Evolutionary conservation across 345 rosid genomes (phyloP).

Genomic region (Melastoma malabathricum): DNA sequence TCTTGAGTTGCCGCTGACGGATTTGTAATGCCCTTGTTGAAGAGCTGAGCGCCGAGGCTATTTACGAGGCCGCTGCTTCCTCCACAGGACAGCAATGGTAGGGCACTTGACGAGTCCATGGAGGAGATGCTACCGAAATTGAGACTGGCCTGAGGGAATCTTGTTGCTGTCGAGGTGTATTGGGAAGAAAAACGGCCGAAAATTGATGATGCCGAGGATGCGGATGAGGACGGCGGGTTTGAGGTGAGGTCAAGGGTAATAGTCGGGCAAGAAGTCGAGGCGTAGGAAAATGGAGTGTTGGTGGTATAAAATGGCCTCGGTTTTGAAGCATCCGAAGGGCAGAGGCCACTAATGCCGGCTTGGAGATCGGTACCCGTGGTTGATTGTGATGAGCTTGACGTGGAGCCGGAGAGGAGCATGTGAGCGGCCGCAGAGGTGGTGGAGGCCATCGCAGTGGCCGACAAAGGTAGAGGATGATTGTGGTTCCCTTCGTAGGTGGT

Average conservation of each 20-base stretch:
- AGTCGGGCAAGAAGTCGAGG: constrained; percentile 51
- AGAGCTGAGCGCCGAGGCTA: background rate
- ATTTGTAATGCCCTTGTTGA: constrained; percentile 3
- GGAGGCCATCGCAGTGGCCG: constrained; percentile 97
- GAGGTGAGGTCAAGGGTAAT: constrained; percentile 63
- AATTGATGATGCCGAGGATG: constrained; percentile 9
- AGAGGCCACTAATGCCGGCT: constrained; percentile 22
- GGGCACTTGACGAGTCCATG: constrained; percentile 4
- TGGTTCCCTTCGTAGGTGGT: constrained; percentile 94
- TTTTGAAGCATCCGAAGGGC: constrained; percentile 30
- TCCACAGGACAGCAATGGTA: constrained; percentile 7
- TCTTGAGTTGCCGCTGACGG: background rate
- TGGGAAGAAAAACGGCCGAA: constrained; percentile 7
- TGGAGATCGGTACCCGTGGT: constrained; percentile 26
- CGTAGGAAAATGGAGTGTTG: constrained; percentile 32
- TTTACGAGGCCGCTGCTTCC: constrained; percentile 4
- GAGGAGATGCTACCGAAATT: constrained; percentile 7
- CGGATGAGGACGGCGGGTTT: constrained; percentile 12
- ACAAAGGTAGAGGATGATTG: constrained; percentile 74
- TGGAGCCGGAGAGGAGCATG: constrained; percentile 62
- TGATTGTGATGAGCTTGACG: constrained; percentile 3
- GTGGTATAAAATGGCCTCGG: constrained; percentile 30
- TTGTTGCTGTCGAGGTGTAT: constrained; percentile 1
- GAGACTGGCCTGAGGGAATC: constrained; percentile 8
- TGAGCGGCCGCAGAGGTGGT: constrained; percentile 89